Percentiles rank a stretch among this genome's conserved stretches.
These are phyloP conservation scores for Xanthoconium purpureum DNA, from an alignment of 768 basidiomycete genomes.

Conservation along the genomic window DNA sequence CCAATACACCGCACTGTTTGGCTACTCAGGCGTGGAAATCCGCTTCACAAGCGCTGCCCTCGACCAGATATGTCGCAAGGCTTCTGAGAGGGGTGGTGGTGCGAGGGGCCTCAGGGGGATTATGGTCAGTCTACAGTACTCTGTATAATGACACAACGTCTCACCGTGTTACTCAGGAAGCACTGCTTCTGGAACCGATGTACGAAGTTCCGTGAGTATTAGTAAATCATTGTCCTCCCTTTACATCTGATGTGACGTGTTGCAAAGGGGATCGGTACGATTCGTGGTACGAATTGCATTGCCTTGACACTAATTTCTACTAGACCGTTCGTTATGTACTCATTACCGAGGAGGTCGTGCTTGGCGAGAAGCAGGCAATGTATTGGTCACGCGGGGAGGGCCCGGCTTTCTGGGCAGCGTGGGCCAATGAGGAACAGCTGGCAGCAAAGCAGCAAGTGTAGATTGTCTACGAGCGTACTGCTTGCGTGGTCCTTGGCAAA, in stretches of 20 bases:
- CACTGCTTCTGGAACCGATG: slow-evolving; percentile 83
- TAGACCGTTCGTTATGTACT: slow-evolving; percentile 82
- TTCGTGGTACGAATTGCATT: not conserved
- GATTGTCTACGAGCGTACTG: not conserved
- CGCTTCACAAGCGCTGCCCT: slow-evolving; percentile 81
- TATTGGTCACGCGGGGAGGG: slow-evolving; percentile 76
- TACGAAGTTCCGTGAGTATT: slow-evolving; percentile 82
- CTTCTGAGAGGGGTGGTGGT: slow-evolving; percentile 80
- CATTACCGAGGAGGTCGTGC: slow-evolving; percentile 68
- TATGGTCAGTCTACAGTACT: slow-evolving; percentile 50
- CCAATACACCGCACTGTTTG: slow-evolving; percentile 84
- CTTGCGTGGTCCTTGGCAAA: not conserved
- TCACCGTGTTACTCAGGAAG: slow-evolving; percentile 49
- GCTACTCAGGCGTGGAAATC: slow-evolving; percentile 80
- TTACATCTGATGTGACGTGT: slow-evolving; percentile 1
- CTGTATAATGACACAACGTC: not conserved
- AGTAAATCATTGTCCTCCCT: slow-evolving; percentile 1
- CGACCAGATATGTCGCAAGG: slow-evolving; percentile 76
- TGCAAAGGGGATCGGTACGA: slow-evolving; percentile 62
- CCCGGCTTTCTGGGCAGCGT: slow-evolving; percentile 70
- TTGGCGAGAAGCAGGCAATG: slow-evolving; percentile 56
- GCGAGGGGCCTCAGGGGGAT: slow-evolving; percentile 88
- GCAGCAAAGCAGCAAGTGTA: slow-evolving; percentile 14
- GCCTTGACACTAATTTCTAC: slow-evolving; percentile 6
- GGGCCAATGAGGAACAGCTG: slow-evolving; percentile 63